Base-by-base conservation (phyloP, 176 grass and related monocot species). In the Melocanna baccifera region DNA sequence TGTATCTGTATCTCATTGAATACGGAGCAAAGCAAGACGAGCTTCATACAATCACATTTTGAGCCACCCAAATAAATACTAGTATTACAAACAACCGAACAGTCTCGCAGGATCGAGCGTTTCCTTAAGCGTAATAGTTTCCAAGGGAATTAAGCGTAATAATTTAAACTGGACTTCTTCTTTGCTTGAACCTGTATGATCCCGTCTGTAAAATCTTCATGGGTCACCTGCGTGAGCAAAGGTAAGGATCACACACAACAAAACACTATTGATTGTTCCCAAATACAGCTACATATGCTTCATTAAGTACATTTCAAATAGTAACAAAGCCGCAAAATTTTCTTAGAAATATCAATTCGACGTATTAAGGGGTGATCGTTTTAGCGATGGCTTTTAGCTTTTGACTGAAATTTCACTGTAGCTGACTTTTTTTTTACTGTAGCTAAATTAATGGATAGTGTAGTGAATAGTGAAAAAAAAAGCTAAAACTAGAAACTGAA, bases 171-270 rank as follows among this genome's bases (percentile, higher is more conserved):
- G 12, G 92, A 83, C 68, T 98, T 98, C 87, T 98, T 98, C 80
- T 98, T 98, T 43, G 91, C 91, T 64, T 98, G 95, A 78, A 98
- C 91, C 85, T 98, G 95, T 76, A 95, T 93, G 56, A 98, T 94
- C 37, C 95, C 95, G 82, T 98, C 95, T 19, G 90, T 93, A 72
- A 98, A 93, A 88, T 98, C 95, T 53, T 98, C 95, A 30, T 95
- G 95, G 9, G 89, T 95, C 55, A 95, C 89, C 90, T 92, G 78
- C 68, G 69, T 59, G 30, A 63, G 62, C 43, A 81, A 34, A 23
- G 77, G 42, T 11, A 46, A 40, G 71, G 22, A 36, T 79, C 40
- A 57, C 29, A 5, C 15, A 12, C 23, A 36, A n/a, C 13, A 58
- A 45, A 23, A 42, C 12, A 52, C 47, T 57, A 62, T 28, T 20